Conservation (phyloP, 2,329 filamentous ascomycete genomes). For the Drechslera avenae region DNA sequence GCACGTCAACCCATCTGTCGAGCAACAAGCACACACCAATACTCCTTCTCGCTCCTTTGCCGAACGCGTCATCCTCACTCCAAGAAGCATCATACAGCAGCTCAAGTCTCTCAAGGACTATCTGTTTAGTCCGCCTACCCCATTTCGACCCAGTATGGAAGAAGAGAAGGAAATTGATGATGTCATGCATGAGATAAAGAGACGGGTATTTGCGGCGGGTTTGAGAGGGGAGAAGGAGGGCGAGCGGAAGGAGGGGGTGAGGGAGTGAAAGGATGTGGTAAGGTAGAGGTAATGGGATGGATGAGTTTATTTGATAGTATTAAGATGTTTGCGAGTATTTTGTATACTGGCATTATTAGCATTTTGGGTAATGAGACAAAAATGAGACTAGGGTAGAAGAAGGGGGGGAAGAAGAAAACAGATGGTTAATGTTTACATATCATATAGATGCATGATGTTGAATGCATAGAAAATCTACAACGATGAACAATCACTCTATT, state of each 20-base stretch:
- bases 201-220: constrained; percentile 73
- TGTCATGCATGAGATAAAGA: constrained; percentile 77
- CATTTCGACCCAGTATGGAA: constrained; percentile 64
- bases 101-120: constrained; percentile 56
- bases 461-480: no score
- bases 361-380: no score
- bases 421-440: neutral
- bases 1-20: neutral
- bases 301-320: no score
- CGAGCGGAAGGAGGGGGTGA: neutral
- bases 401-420: neutral
- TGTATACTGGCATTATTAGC: no score
- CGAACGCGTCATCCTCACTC: constrained; percentile 46
- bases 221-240: constrained; percentile 49
- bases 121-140: constrained; percentile 55
- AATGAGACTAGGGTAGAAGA: no score
- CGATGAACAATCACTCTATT: no score
- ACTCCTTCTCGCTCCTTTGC: constrained; percentile 41
- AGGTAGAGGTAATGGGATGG: neutral
- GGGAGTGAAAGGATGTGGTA: neutral
- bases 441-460: no score
- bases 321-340: no score
- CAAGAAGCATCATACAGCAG: constrained; percentile 58
- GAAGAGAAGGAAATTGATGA: constrained; percentile 77
- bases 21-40: neutral